phyloP scores from a whole-genome alignment of 495 filamentous ascomycete genomes.

The Penicillium cinerascens region DNA sequence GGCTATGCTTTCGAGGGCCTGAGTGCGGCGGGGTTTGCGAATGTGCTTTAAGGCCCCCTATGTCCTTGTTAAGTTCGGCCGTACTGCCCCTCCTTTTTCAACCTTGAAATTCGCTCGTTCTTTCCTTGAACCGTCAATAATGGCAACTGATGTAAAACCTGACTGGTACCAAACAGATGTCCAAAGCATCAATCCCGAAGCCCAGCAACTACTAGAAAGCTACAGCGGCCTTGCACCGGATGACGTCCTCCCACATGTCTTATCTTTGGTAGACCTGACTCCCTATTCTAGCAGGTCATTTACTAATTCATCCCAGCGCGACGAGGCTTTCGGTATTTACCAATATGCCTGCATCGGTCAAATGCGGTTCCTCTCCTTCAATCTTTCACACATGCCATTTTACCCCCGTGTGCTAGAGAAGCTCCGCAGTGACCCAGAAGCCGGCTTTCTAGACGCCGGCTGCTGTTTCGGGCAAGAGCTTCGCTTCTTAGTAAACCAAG shows the following conservation, averaged over 20 bases:
- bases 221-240: conserved; percentile 38
- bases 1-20: too few relatives aligned
- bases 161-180: conserved; percentile 17
- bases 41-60: too few relatives aligned
- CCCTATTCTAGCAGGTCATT: background rate
- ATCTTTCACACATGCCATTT: conserved; percentile 24
- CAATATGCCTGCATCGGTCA: conserved; percentile 47
- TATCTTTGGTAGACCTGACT: conserved; percentile 30
- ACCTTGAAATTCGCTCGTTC: too few relatives aligned
- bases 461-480: conserved; percentile 50
- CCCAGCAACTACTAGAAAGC: conserved; percentile 32
- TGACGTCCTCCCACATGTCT: conserved; percentile 40
- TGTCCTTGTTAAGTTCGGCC: too few relatives aligned
- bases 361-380: conserved; percentile 45
- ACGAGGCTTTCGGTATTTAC: conserved; percentile 39
- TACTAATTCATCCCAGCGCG: conserved; percentile 28
- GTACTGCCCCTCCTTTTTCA: too few relatives aligned
- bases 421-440: conserved; percentile 24
- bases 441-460: conserved; percentile 39
- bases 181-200: conserved; percentile 19
- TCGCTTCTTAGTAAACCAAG: conserved; percentile 43
- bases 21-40: too few relatives aligned
- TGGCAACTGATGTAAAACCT: background rate
- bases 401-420: conserved; percentile 29
- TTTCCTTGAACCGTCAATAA: background rate